Evolutionary conservation across 2,329 filamentous ascomycete genomes (phyloP), one percentile per base, ranked within the genome.

Genomic region (Epichloe typhina): DNA sequence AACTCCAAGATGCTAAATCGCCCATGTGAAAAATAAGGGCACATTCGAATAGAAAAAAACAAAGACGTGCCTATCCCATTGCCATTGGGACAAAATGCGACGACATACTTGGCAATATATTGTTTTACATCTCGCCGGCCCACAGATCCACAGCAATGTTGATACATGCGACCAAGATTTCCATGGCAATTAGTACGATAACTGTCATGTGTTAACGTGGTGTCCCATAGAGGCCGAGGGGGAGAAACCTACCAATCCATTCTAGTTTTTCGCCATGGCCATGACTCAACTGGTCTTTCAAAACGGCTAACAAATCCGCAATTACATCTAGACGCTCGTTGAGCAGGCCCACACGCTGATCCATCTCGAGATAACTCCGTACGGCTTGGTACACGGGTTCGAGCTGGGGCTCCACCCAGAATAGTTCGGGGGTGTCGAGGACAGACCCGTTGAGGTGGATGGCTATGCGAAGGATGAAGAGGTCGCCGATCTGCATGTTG

Each of bases 401-500:
- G 6, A 98, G 77, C 67, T 96, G 90, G 8, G 93, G 93, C 69
- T 98, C 93, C 35, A 91, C 87, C 93, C 93, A 98, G 77, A 98
- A 97, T 41, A 98, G 77, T 69, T 98, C 93, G 0, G 93, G 93
- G 9, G 90, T 95, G 66, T 98, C 93, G 39, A 98, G 83, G 5
- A 98, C 90, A 33, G 88, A 95, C 36, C 93, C 93, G 66, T 97
- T 95, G 47, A 98, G 77, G 69, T 98, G 94, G 62, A 98, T 97
- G 66, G 93, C 96, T 71, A 98, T 97, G 53, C 93, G 82, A 35
- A 98, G 73, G 63, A 98, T 97, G 68, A 98, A 98, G 50, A 98
- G 80, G 71, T 98, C 90, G 65, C 93, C 93, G 54, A 98, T 96
- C 69, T 97, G 90, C 90, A 97, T 97, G 73, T 97, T 97, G 74